Evolutionary conservation across 2,329 filamentous ascomycete genomes (phyloP).

Genomic region (Hypoxylon sp.): DNA sequence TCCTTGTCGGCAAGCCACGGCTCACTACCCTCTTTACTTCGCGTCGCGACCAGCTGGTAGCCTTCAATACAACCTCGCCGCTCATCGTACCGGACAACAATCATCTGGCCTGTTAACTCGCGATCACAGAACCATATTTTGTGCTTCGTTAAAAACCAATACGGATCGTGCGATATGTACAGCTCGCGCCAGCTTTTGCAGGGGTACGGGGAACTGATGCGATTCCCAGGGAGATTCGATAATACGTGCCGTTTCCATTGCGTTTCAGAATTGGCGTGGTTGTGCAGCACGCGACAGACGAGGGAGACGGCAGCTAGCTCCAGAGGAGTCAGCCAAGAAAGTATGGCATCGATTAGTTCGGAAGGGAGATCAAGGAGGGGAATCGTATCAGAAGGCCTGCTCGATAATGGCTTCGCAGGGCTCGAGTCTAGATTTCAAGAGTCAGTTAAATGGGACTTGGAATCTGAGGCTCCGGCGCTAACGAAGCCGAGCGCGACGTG

Average conservation of each 20-base stretch:
- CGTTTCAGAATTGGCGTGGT: constrained; percentile 74
- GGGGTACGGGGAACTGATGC: constrained; percentile 69
- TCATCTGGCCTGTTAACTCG: constrained; percentile 79
- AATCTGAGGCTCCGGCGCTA: constrained; percentile 13
- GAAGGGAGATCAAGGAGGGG: constrained; percentile 73
- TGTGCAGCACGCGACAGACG: constrained; percentile 73
- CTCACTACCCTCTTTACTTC: constrained; percentile 67
- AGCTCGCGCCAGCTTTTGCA: constrained; percentile 77
- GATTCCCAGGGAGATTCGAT: constrained; percentile 71
- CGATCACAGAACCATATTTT: constrained; percentile 90
- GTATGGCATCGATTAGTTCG: constrained; percentile 81
- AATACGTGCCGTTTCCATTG: constrained; percentile 82
- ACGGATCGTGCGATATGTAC: constrained; percentile 80
- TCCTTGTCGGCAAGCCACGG: constrained; percentile 75
- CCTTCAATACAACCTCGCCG: constrained; percentile 82
- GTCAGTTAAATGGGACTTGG: constrained; percentile 25
- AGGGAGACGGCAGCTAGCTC: constrained; percentile 73
- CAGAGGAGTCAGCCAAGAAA: constrained; percentile 74
- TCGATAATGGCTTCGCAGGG: constrained; percentile 25
- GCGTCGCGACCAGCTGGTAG: constrained; percentile 79
- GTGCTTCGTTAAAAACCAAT: constrained; percentile 86
- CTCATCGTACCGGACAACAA: constrained; percentile 83
- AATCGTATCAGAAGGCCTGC: constrained; percentile 8
- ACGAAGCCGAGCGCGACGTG: constrained; percentile 21
- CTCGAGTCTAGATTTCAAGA: constrained; percentile 30